Conservation (phyloP, 2,329 filamentous ascomycete genomes). For the Volutella citrinella region DNA sequence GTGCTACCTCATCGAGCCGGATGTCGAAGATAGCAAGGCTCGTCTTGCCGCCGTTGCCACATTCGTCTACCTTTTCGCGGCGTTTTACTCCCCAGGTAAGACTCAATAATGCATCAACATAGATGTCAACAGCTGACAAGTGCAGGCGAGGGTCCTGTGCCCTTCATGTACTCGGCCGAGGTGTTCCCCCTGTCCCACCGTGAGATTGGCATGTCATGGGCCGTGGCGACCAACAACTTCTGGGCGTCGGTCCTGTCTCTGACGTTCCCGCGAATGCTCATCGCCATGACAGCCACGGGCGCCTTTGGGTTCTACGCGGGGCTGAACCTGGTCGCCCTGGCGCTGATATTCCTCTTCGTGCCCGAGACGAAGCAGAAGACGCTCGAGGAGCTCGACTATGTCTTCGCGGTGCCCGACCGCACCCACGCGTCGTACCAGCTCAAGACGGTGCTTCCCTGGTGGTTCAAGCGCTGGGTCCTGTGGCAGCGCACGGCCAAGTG, state of each 20-base stretch:
- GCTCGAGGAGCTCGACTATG: slow-evolving; percentile 48
- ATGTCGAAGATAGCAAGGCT: slow-evolving; percentile 33
- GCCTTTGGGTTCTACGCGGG: slow-evolving; percentile 43
- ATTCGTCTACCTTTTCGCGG: slow-evolving; percentile 61
- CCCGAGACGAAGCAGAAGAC: slow-evolving; percentile 51
- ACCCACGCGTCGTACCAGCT: slow-evolving; percentile 40
- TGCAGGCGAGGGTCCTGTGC: slow-evolving; percentile 51
- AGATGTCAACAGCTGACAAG: too few relatives aligned
- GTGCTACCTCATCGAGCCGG: slow-evolving; percentile 30
- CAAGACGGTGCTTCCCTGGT: slow-evolving; percentile 34
- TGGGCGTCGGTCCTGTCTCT: slow-evolving; percentile 45
- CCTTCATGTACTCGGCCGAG: slow-evolving; percentile 57
- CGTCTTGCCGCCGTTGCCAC: slow-evolving; percentile 53
- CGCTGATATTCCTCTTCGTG: slow-evolving; percentile 47
- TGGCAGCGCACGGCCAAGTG: slow-evolving; percentile 4
- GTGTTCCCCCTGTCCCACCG: slow-evolving; percentile 59
- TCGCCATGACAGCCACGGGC: slow-evolving; percentile 29
- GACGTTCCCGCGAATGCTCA: slow-evolving; percentile 45
- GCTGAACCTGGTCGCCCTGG: slow-evolving; percentile 43
- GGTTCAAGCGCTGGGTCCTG: slow-evolving; percentile 28
- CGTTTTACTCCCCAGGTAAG: slow-evolving; percentile 58
- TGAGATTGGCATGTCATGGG: slow-evolving; percentile 59
- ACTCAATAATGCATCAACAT: not conserved
- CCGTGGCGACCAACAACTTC: slow-evolving; percentile 55
- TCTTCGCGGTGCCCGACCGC: slow-evolving; percentile 40